These are phyloP conservation scores for Pachysolen tannophilus DNA, from an alignment of 805 yeast genomes.

Conservation along the genomic window DNA sequence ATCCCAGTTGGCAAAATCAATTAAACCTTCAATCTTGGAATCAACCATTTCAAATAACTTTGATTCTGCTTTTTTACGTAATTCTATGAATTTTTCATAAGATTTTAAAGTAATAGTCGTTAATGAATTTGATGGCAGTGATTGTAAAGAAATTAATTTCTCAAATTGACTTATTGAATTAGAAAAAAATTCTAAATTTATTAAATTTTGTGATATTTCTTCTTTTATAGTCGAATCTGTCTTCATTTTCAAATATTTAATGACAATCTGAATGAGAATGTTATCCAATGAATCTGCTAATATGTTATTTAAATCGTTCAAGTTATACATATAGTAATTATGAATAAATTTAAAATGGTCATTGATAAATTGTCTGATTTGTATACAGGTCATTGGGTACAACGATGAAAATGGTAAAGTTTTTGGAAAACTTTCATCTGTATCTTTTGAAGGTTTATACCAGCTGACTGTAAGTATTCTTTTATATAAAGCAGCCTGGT, in stretches of 20 bases:
- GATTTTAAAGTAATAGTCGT: slow-evolving; percentile 30
- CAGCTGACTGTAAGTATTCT: slow-evolving; percentile 60
- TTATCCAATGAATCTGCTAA: slow-evolving; percentile 56
- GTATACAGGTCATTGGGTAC: slow-evolving; percentile 80
- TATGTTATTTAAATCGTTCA: slow-evolving; percentile 51
- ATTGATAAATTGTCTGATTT: slow-evolving; percentile 56
- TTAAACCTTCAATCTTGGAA: slow-evolving; percentile 64
- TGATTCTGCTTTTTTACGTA: slow-evolving; percentile 68
- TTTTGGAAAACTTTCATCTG: slow-evolving; percentile 41
- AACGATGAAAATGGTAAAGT: slow-evolving; percentile 83
- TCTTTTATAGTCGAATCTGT: slow-evolving; percentile 75
- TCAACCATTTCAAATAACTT: slow-evolving; percentile 80
- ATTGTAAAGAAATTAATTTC: slow-evolving; percentile 29
- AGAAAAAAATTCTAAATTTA: slow-evolving; percentile 81
- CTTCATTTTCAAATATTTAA: slow-evolving; percentile 51
- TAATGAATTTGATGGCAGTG: slow-evolving; percentile 25
- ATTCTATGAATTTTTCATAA: slow-evolving; percentile 41
- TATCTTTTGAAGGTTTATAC: slow-evolving; percentile 40
- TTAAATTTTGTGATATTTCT: slow-evolving; percentile 80
- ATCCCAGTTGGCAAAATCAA: slow-evolving; percentile 80
- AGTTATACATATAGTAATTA: slow-evolving; percentile 56
- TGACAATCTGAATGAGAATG: slow-evolving; percentile 60
- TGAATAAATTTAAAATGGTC: slow-evolving; percentile 59
- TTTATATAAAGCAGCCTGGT: slow-evolving; percentile 50
- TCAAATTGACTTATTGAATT: slow-evolving; percentile 67